phyloP scores from a whole-genome alignment of 1,139 yeast species.

The Wickerhamomyces sp. region DNA sequence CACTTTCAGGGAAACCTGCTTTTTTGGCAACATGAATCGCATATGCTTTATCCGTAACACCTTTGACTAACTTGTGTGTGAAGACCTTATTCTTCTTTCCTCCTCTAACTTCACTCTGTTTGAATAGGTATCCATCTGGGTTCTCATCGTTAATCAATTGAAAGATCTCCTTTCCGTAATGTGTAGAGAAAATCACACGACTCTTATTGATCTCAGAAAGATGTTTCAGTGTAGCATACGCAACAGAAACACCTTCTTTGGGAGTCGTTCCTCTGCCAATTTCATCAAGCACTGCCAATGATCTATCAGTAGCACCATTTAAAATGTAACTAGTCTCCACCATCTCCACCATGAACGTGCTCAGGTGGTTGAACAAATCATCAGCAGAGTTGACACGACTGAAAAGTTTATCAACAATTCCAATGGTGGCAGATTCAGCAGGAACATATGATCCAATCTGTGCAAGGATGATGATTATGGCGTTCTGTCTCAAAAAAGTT shows the following conservation, averaged over 20 bases:
- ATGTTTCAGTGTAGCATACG: slow-evolving; percentile 71
- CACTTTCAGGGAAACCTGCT: slow-evolving; percentile 76
- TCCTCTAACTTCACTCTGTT: slow-evolving; percentile 38
- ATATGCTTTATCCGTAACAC: slow-evolving; percentile 72
- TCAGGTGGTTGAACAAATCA: slow-evolving; percentile 77
- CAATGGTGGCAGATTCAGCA: slow-evolving; percentile 64
- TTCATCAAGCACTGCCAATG: slow-evolving; percentile 88
- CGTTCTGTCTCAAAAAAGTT: slow-evolving; percentile 83
- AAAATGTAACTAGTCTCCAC: slow-evolving; percentile 84
- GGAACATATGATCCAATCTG: slow-evolving; percentile 92
- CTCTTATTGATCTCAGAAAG: slow-evolving; percentile 55
- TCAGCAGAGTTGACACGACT: slow-evolving; percentile 92
- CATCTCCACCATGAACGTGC: slow-evolving; percentile 98
- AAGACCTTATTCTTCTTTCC: slow-evolving; percentile 37
- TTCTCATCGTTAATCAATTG: slow-evolving; percentile 31
- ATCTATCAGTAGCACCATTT: slow-evolving; percentile 65
- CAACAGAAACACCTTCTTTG: slow-evolving; percentile 84
- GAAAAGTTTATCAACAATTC: slow-evolving; percentile 79
- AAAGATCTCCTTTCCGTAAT: slow-evolving; percentile 71
- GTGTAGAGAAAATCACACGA: slow-evolving; percentile 87
- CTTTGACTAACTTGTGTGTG: slow-evolving; percentile 61
- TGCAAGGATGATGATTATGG: slow-evolving; percentile 75
- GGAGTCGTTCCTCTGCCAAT: slow-evolving; percentile 97
- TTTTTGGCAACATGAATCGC: slow-evolving; percentile 79
- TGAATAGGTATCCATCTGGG: slow-evolving; percentile 25